Conservation (phyloP, 2,329 filamentous ascomycete genomes). For the Chaetomiaceae sp. region DNA sequence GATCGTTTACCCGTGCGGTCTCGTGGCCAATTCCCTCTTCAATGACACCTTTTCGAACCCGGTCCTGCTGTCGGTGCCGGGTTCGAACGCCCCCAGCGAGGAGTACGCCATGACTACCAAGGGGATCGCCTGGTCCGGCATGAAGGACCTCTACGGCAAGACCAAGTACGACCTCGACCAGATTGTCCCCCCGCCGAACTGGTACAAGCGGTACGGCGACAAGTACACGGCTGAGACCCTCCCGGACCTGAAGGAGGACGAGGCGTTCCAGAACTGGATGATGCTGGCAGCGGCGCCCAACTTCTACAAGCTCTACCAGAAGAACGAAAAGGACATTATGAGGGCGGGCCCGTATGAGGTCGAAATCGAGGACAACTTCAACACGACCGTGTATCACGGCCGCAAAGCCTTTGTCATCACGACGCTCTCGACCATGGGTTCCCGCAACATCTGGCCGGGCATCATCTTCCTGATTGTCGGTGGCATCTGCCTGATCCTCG, state of each 20-base stretch:
- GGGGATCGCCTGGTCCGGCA: conserved; percentile 82
- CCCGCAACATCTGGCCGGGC: conserved; percentile 90
- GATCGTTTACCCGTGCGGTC: conserved; percentile 87
- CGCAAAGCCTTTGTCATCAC: conserved; percentile 88
- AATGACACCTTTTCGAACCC: conserved; percentile 82
- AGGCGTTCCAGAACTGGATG: conserved; percentile 98
- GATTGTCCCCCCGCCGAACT: conserved; percentile 82
- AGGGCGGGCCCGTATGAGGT: conserved; percentile 67
- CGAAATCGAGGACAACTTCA: conserved; percentile 50
- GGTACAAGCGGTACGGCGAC: conserved; percentile 64
- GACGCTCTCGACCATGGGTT: conserved; percentile 87
- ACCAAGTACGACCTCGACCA: conserved; percentile 61
- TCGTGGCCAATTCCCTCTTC: conserved; percentile 96
- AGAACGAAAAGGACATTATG: conserved; percentile 72
- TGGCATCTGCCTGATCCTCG: conserved; percentile 85
- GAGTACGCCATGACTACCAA: conserved; percentile 73
- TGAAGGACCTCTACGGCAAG: conserved; percentile 70
- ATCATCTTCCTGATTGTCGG: conserved; percentile 95
- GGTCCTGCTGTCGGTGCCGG: conserved; percentile 49
- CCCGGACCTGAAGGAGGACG: conserved; percentile 68
- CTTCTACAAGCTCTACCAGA: conserved; percentile 87
- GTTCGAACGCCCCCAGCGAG: conserved; percentile 34
- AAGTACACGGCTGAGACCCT: conserved; percentile 63
- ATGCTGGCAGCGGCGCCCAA: conserved; percentile 87
- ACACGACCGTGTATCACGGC: conserved; percentile 60